phyloP scores from a whole-genome alignment of 1,284 basidiomycete genomes.

The Cryptococcus floricola region DNA sequence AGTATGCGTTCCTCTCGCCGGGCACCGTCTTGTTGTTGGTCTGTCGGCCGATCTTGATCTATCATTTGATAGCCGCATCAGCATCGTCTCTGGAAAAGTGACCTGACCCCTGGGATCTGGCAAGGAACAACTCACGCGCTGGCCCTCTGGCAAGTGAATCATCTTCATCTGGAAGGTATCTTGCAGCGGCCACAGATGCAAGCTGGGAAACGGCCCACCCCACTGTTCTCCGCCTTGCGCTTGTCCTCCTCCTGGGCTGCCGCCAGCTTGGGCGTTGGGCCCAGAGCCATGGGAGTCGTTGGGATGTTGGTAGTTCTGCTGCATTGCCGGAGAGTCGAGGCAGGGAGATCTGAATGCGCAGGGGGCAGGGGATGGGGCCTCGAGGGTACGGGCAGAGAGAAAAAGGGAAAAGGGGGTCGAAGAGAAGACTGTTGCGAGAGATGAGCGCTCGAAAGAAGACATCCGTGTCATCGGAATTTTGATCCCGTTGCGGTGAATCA shows the following conservation, averaged over 20 bases:
- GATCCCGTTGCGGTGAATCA: too few species aligned
- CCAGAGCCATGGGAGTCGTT: background rate
- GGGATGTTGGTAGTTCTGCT: slow-evolving; percentile 1
- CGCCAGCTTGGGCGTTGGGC: too few species aligned
- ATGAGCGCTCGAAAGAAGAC: background rate
- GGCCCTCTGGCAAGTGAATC: slow-evolving; percentile 68
- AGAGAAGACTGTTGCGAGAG: background rate
- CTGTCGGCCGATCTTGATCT: slow-evolving; percentile 91
- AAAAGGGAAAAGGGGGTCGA: background rate
- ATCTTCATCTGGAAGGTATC: slow-evolving; percentile 96
- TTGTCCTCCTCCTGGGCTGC: background rate
- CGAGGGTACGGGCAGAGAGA: background rate
- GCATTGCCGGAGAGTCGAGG: background rate
- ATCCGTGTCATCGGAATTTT: too few species aligned
- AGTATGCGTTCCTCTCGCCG: slow-evolving; percentile 91
- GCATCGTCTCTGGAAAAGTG: too few species aligned
- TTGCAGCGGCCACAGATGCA: slow-evolving; percentile 92
- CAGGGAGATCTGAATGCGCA: background rate
- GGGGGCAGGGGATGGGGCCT: background rate
- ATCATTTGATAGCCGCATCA: background rate
- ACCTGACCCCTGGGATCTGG: background rate
- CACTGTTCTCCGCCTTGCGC: slow-evolving; percentile 21
- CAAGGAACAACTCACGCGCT: slow-evolving; percentile 25
- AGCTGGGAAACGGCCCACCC: slow-evolving; percentile 51
- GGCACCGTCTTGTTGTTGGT: slow-evolving; percentile 96